Conservation (phyloP, 2,329 filamentous ascomycete genomes). For the Xylaria sp. region DNA sequence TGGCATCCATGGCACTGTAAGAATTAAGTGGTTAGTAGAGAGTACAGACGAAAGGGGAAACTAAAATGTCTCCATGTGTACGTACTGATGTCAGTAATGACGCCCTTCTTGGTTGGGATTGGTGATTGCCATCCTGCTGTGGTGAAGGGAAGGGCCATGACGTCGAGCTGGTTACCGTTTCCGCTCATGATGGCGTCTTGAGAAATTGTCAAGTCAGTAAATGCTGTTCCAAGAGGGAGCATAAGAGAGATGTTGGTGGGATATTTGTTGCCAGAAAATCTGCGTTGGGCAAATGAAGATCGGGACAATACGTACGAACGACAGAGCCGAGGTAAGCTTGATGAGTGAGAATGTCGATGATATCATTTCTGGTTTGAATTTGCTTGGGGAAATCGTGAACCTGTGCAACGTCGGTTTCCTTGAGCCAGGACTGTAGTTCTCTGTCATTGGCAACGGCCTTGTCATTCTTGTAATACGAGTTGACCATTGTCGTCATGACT, state of each 20-base stretch:
- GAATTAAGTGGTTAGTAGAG: slow-evolving; percentile 11
- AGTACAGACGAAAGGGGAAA: not conserved
- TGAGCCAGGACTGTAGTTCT: slow-evolving; percentile 59
- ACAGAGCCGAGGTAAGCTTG: slow-evolving; percentile 52
- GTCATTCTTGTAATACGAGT: slow-evolving; percentile 57
- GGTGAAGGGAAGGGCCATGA: slow-evolving; percentile 56
- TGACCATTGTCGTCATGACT: slow-evolving; percentile 55
- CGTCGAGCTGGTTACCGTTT: slow-evolving; percentile 50
- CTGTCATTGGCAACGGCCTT: slow-evolving; percentile 50
- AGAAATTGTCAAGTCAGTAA: slow-evolving; percentile 10
- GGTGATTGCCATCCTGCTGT: slow-evolving; percentile 55
- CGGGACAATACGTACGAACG: slow-evolving; percentile 31
- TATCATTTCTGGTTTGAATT: slow-evolving; percentile 41
- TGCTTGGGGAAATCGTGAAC: slow-evolving; percentile 55
- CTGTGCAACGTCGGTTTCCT: slow-evolving; percentile 53
- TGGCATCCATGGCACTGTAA: slow-evolving; percentile 50
- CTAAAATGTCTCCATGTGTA: not conserved
- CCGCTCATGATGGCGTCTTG: slow-evolving; percentile 58
- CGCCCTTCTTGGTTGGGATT: slow-evolving; percentile 54
- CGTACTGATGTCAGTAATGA: slow-evolving; percentile 46
- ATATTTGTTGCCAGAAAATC: not conserved
- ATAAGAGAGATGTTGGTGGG: not conserved
- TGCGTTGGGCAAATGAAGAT: not conserved
- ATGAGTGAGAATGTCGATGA: slow-evolving; percentile 57
- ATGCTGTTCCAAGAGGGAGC: not conserved